phyloP scores from a whole-genome alignment of 805 yeast species.

The Allodekkera sacchari region DNA sequence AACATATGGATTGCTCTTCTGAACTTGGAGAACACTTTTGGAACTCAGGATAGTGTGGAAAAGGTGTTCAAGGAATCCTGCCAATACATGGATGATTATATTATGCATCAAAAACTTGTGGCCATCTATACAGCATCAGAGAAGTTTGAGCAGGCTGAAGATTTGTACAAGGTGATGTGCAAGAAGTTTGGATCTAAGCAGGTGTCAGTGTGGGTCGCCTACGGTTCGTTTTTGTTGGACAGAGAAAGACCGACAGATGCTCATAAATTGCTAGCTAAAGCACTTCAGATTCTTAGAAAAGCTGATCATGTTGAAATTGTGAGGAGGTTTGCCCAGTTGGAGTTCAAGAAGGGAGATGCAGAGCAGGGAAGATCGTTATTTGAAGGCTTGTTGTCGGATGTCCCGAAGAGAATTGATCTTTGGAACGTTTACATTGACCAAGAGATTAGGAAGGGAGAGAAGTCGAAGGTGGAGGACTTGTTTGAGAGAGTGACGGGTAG shows the following conservation, averaged over 20 bases:
- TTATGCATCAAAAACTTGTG: slow-evolving; percentile 73
- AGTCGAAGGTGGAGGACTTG: slow-evolving; percentile 61
- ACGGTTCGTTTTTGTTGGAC: slow-evolving; percentile 67
- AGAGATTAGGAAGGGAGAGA: slow-evolving; percentile 67
- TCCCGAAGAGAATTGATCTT: slow-evolving; percentile 83
- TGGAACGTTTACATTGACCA: slow-evolving; percentile 96
- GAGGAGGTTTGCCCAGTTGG: slow-evolving; percentile 81
- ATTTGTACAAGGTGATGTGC: slow-evolving; percentile 53
- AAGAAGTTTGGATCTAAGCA: slow-evolving; percentile 73
- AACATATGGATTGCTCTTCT: slow-evolving; percentile 94
- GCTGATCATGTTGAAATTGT: slow-evolving; percentile 73
- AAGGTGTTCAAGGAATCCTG: slow-evolving; percentile 76
- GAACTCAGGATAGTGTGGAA: slow-evolving; percentile 73
- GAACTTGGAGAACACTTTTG: slow-evolving; percentile 91
- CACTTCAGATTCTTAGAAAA: slow-evolving; percentile 64
- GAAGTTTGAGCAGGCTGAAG: slow-evolving; percentile 61
- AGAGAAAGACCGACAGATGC: slow-evolving; percentile 51
- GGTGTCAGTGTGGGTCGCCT: slow-evolving; percentile 71
- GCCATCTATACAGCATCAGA: slow-evolving; percentile 70
- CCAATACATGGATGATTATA: slow-evolving; percentile 84
- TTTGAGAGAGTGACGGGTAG: slow-evolving; percentile 70
- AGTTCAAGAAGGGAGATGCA: slow-evolving; percentile 77
- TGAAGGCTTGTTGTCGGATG: slow-evolving; percentile 85
- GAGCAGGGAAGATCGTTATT: slow-evolving; percentile 93
- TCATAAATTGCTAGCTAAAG: slow-evolving; percentile 64